Evolutionary conservation across 2,329 filamentous ascomycete genomes (phyloP).

Genomic region (Hypocreales sp.): DNA sequence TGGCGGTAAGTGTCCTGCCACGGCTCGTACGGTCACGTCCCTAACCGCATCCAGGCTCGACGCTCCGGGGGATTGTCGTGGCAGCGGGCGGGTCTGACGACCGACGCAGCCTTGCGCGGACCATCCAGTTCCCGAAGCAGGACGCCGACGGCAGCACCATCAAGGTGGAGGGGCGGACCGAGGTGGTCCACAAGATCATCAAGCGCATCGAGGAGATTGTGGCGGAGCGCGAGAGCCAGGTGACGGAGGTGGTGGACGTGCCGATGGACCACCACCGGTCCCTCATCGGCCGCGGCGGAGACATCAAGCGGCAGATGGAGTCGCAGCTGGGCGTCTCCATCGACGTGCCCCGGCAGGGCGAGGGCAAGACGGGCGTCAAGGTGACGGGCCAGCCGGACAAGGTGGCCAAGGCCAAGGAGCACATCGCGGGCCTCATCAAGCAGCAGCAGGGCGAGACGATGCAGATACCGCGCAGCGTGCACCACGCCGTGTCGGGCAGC

Average conservation of each 20-base stretch:
- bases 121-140: conserved; percentile 87
- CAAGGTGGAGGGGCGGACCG: conserved; percentile 71
- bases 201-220: conserved; percentile 70
- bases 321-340: conserved; percentile 72
- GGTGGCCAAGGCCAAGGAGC: conserved; percentile 74
- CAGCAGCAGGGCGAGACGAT: conserved; percentile 79
- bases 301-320: conserved; percentile 73
- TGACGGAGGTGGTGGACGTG: conserved; percentile 64
- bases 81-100: conserved; percentile 84
- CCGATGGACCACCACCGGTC: conserved; percentile 80
- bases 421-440: conserved; percentile 67
- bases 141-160: conserved; percentile 72
- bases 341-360: conserved; percentile 83
- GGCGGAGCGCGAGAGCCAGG: conserved; percentile 67
- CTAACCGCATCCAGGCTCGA: too few relatives aligned
- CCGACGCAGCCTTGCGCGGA: conserved; percentile 66
- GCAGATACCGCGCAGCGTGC: conserved; percentile 66
- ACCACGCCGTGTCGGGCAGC: conserved; percentile 75
- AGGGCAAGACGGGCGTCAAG: conserved; percentile 72
- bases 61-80: conserved; percentile 72
- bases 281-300: conserved; percentile 83
- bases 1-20: conserved; percentile 67
- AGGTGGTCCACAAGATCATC: conserved; percentile 79
- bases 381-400: conserved; percentile 63
- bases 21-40: too few relatives aligned